Evolutionary conservation across 2,329 filamentous ascomycete species (phyloP), one percentile per base, ranked within the genome.

Genomic region (Microdochium nivale): DNA sequence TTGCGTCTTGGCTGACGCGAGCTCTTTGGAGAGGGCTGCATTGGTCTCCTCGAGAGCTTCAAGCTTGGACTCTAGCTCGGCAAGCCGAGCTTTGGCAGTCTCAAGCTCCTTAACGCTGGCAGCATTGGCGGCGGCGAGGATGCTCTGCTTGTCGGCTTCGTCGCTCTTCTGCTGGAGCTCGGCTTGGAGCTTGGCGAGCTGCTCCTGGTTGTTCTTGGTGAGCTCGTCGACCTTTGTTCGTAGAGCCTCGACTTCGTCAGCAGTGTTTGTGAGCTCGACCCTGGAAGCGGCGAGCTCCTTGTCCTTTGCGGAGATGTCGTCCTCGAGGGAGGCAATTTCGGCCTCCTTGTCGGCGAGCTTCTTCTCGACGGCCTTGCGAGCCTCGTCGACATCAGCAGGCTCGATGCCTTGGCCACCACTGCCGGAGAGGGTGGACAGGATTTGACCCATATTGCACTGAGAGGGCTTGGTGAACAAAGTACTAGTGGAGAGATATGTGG

Each of bases 341-440:
- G 30, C 47, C 25, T 30, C 30, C 47, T 48, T 33, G 30, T 48
- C 47, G 23, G 25, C 25, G 30, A 48, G 30, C 30, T 48, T 25
- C 47, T 48, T 33, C 47, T 48, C 47, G 47, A 30, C 30, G 16
- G 47, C 25, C 47, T 48, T 48, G 47, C 30, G 47, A 30, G 25
- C 30, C 24, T 48, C 30, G 25, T n/a, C 23, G 11, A 48, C 25
- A 14, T 48, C 30, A 24, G 40, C 19, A 30, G 27, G 11, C 19
- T 44, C 40, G 40, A 44, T 21, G 40, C 16, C n/a, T 3, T 44
- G 40, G 40, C 40, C 21, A 19, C n/a, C 40, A 19, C 40, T 13
- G 40, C 40, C 40, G 16, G 40, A 44, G 40, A 44, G 21, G 19
- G 40, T 44, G 2, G 40, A 44, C 40, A 44, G 40, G 10, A 44